Evolutionary conservation across 805 yeast genomes (phyloP), one percentile per base, ranked within the genome.

Genomic region (Wickerhamiella spandovensis): DNA sequence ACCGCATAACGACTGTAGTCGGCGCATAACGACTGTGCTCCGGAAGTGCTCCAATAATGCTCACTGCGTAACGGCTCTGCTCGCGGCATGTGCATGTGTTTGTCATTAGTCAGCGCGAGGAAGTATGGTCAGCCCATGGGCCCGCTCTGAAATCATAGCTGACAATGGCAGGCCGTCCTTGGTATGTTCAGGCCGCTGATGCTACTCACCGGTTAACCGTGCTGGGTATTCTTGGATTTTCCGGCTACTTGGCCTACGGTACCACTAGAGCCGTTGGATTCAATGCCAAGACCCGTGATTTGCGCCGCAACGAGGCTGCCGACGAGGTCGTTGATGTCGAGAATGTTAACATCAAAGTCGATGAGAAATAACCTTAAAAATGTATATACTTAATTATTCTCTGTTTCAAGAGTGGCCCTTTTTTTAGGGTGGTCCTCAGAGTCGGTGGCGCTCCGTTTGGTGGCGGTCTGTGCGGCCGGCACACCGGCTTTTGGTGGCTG

Each of bases 111-210:
- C 13, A 32, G 37, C 37, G 15, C 10, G 15, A 15, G 13, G 13
- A 32, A 32, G 37, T 15, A 10, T 12, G 10, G 37, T 15, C 37
- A 32, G 15, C 37, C 15, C 37, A 32, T 10, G 13, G 15, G 13
- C 10, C 10, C 13, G 10, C 37, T 10, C 37, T 32, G 37, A 17
- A 43, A 9, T 6, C n/a, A 7, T 24, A 28, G 32, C 32, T 35
- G 17, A 35, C 38, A 15, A 57, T 57, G 64, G 54, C 57, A 12
- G 58, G 64, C 38, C 59, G 71, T 62, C 84, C 89, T 45, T 83
- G 90, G 90, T 82, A 82, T 64, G 78, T 82, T 1, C 80, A 77
- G 64, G 78, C 76, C 2, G 77, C 85, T 2, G 90, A 83, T 64
- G 74, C 82, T 42, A 75, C 74, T 24, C 90, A 83, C 65, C 81